These are phyloP conservation scores for Mortierella sp. DNA, from an alignment of 371 early-diverging fungal species.

Conservation along the genomic window DNA sequence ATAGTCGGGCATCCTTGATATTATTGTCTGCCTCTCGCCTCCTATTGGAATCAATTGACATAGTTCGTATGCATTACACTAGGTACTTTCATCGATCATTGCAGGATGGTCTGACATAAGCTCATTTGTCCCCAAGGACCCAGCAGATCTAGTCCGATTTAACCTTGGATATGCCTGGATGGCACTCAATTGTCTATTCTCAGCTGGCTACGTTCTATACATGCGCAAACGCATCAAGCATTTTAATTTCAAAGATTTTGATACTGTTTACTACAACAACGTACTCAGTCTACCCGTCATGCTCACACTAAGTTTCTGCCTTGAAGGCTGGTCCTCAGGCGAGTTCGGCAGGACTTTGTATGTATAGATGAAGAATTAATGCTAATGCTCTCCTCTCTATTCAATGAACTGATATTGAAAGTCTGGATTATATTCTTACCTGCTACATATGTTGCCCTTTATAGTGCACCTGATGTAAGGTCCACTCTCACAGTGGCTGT, in stretches of 20 bases:
- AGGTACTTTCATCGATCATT: constrained; percentile 89
- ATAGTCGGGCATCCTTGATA: not conserved
- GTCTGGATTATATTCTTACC: not conserved
- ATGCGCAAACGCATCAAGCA: constrained; percentile 91
- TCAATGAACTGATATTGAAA: not conserved
- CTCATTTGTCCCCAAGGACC: constrained; percentile 40
- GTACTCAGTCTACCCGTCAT: constrained; percentile 91
- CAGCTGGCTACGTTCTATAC: constrained; percentile 91
- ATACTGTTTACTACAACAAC: constrained; percentile 98
- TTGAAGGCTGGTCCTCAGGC: constrained; percentile 80
- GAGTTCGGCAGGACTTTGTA: constrained; percentile 70
- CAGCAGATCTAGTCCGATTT: constrained; percentile 36
- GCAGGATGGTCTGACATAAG: constrained; percentile 87
- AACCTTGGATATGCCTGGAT: constrained; percentile 94
- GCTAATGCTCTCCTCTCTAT: constrained; percentile 1
- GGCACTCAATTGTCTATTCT: constrained; percentile 90
- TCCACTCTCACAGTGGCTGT: constrained; percentile 76
- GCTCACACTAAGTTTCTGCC: constrained; percentile 76
- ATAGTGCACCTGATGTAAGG: constrained; percentile 65
- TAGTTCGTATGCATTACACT: not conserved
- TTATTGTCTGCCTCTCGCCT: not conserved
- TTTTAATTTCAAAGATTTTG: constrained; percentile 93
- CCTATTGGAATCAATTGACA: not conserved
- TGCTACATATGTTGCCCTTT: not conserved
- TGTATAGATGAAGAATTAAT: constrained; percentile 24